Evolutionary conservation across 768 basidiomycete species (phyloP).

Genomic region (Boletus rubropictus): DNA sequence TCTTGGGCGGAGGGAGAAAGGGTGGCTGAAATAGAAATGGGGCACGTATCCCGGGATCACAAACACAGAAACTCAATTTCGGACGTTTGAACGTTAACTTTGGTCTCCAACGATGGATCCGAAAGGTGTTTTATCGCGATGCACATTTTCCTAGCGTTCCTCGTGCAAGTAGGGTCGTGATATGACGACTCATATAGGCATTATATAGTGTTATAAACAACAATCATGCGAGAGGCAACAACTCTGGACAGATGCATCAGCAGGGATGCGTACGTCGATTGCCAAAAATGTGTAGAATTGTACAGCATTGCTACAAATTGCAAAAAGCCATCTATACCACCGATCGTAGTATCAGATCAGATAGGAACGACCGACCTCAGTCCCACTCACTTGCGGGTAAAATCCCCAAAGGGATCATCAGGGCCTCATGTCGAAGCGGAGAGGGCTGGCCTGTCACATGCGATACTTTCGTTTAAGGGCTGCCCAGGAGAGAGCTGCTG

Average conservation of each 20-base stretch:
- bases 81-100: conserved; percentile 10
- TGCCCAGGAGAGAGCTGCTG: conserved; percentile 67
- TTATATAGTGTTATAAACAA: conserved; percentile 4
- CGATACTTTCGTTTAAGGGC: conserved; percentile 73
- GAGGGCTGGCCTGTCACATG: conserved; percentile 31
- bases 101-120: conserved; percentile 9
- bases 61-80: conserved; percentile 8
- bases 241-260: neutral
- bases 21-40: conserved; percentile 9
- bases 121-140: conserved; percentile 3
- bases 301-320: conserved; percentile 21
- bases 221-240: neutral
- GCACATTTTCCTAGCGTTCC: neutral
- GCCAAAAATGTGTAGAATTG: conserved; percentile 14
- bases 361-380: conserved; percentile 20
- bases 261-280: conserved; percentile 9
- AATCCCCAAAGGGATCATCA: neutral
- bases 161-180: neutral
- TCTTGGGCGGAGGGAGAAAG: conserved; percentile 1
- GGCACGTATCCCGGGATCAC: neutral
- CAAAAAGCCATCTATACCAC: conserved; percentile 18
- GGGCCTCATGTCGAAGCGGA: conserved; percentile 1
- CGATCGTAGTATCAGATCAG: conserved; percentile 22
- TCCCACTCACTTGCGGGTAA: neutral
- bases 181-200: neutral